Base-by-base conservation (phyloP, 2,329 filamentous ascomycete genomes). In the Trichoderma arundinaceum region DNA sequence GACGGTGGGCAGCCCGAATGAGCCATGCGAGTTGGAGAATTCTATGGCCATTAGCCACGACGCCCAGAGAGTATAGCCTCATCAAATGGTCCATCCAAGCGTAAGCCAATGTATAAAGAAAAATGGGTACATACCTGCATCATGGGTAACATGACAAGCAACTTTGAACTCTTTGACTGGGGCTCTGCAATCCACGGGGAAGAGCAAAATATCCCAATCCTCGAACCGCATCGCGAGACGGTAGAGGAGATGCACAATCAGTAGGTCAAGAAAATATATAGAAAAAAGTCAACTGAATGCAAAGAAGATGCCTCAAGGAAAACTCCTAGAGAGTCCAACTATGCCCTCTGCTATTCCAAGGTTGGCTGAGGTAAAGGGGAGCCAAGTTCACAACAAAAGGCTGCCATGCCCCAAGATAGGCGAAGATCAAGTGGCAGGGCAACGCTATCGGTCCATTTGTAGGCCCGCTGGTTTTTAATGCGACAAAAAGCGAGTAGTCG, bases 101-200 rank as follows among this genome's bases (percentile, higher is more conserved):
- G 33, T 2, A 39, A n/a, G 10, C 3, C 7, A 10, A 12, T 12
- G 2, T 38, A 17, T 6, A 1, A 15, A 9, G 49, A 15, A 15
- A 7, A 17, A 44, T 2, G 12, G 19, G 17, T 19, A 46, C 77
- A 68, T 70, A 82, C 82, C 81, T 56, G 74, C 65, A 72, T 86
- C 83, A 6, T 82, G 79, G n/a, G 88, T 84, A 38, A 90, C 87
- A 74, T 90, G 90, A 75, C 91, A 96, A 67, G 86, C 83, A 7
- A 91, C 92, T 73, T 88, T 89, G 82, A 95, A 96, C 77, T 96
- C 92, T 76, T 92, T 91, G 64, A 94, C 77, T 1, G 92, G 92
- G 12, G 90, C 75, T 71, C 87, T 88, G 71, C 83, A 88, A 67
- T 85, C 83, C 68, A 77, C 77, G 0, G 91, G 89, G 75, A 96